Percentiles rank a stretch among this genome's conserved stretches.
phyloP scores from a whole-genome alignment of 2,329 filamentous ascomycete species.

The Penicillium sp. region DNA sequence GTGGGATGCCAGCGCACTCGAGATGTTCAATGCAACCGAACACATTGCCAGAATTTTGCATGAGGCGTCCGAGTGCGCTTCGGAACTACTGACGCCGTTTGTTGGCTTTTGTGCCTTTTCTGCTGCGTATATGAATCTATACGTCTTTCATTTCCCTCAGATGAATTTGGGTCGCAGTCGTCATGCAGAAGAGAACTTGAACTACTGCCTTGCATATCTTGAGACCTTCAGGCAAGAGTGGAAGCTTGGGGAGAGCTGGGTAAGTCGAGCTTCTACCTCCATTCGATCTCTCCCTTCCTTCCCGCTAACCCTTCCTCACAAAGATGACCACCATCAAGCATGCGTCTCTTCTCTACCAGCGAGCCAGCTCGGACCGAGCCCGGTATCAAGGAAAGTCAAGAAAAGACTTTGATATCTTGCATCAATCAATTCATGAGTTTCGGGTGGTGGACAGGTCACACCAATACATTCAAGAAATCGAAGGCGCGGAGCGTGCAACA shows the following conservation, averaged over 20 bases:
- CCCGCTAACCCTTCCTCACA: background rate
- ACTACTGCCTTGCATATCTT: conserved; percentile 18
- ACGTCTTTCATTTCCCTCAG: conserved; percentile 43
- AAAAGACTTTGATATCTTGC: conserved; percentile 18
- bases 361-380: conserved; percentile 17
- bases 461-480: conserved; percentile 21
- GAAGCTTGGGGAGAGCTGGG: conserved; percentile 21
- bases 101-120: conserved; percentile 52
- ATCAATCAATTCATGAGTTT: conserved; percentile 23
- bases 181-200: conserved; percentile 13
- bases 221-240: conserved; percentile 17
- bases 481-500: conserved; percentile 14
- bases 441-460: conserved; percentile 17
- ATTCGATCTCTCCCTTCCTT: background rate
- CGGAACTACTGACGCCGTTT: conserved; percentile 46
- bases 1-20: conserved; percentile 45
- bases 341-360: conserved; percentile 19
- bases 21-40: conserved; percentile 43
- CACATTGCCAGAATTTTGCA: conserved; percentile 39
- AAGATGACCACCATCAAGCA: conserved; percentile 21
- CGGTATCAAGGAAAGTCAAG: conserved; percentile 21
- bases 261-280: background rate
- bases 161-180: conserved; percentile 44
- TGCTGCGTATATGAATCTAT: conserved; percentile 47
- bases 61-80: conserved; percentile 43